Evolutionary conservation across 305 asterid species (phyloP).

Genomic region (Fraxinus paxiana): DNA sequence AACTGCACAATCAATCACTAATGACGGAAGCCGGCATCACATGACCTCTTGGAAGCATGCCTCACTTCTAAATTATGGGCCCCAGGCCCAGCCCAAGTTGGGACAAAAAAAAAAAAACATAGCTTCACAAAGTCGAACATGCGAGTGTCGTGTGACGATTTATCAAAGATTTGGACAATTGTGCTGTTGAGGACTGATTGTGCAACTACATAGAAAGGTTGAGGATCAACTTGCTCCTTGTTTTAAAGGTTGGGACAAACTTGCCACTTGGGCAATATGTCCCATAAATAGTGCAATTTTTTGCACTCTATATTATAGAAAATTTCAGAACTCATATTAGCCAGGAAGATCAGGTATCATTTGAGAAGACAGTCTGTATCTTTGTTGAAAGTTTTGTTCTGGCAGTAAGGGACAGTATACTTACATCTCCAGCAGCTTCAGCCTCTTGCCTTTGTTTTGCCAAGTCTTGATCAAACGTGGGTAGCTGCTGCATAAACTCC

Average conservation of each 20-base stretch:
- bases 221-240: background rate
- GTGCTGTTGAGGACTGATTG: background rate
- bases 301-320: background rate
- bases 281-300: background rate
- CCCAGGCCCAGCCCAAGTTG: background rate
- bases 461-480: conserved; percentile 64
- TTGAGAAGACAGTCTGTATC: background rate
- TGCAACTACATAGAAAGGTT: background rate
- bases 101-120: background rate
- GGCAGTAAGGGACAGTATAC: conserved; percentile 24
- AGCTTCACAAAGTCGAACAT: background rate
- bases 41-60: background rate
- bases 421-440: conserved; percentile 82
- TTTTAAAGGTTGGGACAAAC: background rate
- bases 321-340: background rate
- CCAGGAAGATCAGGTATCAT: background rate
- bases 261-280: background rate
- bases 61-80: background rate
- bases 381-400: background rate
- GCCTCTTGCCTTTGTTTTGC: conserved; percentile 74
- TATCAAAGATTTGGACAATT: background rate
- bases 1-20: background rate
- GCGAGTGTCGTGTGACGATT: background rate
- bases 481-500: conserved; percentile 70
- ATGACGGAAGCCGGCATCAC: background rate